A percentile compares a stretch with the other conserved stretches of the same genome.
These are phyloP conservation scores for Leishmania tarentolae DNA, from an alignment of 208 protist species.

Conservation along the genomic window DNA sequence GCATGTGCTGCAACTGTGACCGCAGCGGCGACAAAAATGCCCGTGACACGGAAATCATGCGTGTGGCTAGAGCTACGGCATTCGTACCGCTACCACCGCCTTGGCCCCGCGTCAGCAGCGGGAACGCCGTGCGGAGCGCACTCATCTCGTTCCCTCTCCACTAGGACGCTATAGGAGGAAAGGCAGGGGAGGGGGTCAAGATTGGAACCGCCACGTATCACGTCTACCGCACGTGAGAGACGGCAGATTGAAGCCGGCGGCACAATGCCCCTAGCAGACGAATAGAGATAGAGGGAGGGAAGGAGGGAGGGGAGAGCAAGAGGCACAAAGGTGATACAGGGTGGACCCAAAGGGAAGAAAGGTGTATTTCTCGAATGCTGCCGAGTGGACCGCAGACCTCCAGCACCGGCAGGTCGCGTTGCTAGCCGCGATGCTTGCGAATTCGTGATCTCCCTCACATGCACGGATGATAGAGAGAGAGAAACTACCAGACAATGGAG, in stretches of 20 bases:
- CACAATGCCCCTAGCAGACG: background rate
- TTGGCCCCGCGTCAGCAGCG: constrained; percentile 14
- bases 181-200: background rate
- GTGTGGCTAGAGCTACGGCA: constrained; percentile 3
- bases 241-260: background rate
- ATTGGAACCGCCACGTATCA: background rate
- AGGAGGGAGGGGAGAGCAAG: no score
- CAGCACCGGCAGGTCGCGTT: background rate
- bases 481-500: background rate
- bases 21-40: constrained; percentile 5
- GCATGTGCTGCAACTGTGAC: constrained; percentile 11
- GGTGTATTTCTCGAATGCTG: background rate
- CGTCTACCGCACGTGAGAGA: background rate
- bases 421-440: background rate
- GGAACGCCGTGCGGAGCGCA: constrained; percentile 19
- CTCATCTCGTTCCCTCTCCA: background rate
- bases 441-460: background rate
- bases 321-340: background rate
- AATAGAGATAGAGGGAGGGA: no score
- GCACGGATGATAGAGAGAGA: background rate
- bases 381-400: background rate
- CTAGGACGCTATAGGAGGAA: background rate
- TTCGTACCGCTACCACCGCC: background rate
- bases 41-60: constrained; percentile 18
- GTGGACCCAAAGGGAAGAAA: background rate